Evolutionary conservation across 2,329 filamentous ascomycete genomes (phyloP).

Genomic region (Amesomyces nigricolor): DNA sequence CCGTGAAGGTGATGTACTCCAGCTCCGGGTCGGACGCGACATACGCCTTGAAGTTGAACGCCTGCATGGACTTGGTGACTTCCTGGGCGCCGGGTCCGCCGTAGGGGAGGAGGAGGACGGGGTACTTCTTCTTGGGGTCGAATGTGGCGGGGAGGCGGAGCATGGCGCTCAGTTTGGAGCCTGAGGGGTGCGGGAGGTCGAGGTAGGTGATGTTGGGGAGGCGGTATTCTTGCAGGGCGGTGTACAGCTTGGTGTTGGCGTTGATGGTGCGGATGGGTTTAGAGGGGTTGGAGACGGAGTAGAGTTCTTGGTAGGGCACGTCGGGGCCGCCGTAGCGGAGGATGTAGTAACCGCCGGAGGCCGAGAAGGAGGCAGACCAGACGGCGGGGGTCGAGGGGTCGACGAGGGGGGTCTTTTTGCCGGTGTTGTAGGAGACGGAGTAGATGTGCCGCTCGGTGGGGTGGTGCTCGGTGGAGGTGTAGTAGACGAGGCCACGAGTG

Average conservation of each 20-base stretch:
- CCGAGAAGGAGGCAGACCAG: conserved; percentile 62
- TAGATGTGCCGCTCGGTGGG: conserved; percentile 64
- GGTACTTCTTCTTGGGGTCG: conserved; percentile 57
- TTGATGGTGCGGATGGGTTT: conserved; percentile 53
- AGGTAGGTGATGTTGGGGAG: conserved; percentile 61
- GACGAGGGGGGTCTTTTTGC: conserved; percentile 53
- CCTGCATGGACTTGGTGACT: conserved; percentile 51
- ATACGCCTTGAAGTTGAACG: conserved; percentile 56
- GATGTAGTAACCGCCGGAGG: conserved; percentile 58
- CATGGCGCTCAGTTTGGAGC: conserved; percentile 58
- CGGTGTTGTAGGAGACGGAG: conserved; percentile 54
- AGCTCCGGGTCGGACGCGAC: conserved; percentile 62
- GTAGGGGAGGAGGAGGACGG: conserved; percentile 61
- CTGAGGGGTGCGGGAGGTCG: conserved; percentile 56
- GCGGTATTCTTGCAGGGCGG: conserved; percentile 52
- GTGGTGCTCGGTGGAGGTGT: conserved; percentile 58
- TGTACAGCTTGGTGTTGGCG: conserved; percentile 52
- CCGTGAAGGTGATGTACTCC: conserved; percentile 60
- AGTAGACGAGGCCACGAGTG: conserved; percentile 53
- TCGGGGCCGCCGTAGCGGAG: conserved; percentile 60
- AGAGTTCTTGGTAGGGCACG: conserved; percentile 64
- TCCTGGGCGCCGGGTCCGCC: conserved; percentile 61
- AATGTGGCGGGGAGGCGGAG: conserved; percentile 61
- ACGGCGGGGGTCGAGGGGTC: conserved; percentile 53
- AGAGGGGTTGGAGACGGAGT: conserved; percentile 47